These are phyloP conservation scores for Daldinia decipiens DNA, from an alignment of 495 filamentous ascomycete genomes.

Conservation along the genomic window DNA sequence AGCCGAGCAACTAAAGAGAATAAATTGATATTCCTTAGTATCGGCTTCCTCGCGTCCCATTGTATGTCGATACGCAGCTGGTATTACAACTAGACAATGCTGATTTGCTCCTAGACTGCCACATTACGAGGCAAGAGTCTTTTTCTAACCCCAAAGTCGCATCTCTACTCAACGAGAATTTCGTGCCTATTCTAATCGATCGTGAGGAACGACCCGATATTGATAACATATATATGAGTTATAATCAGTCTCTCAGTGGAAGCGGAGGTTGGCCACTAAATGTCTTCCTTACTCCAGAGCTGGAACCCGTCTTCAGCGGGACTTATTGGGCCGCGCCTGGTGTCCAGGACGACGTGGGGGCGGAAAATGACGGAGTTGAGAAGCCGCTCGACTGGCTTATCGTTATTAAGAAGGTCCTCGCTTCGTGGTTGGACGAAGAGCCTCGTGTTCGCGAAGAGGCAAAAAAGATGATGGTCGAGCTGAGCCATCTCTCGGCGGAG, in stretches of 20 bases:
- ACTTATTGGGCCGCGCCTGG: slow-evolving; percentile 94
- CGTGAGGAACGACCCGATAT: slow-evolving; percentile 95
- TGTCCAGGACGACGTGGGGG: slow-evolving; percentile 61
- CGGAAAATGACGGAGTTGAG: slow-evolving; percentile 38
- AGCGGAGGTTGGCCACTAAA: slow-evolving; percentile 97
- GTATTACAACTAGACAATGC: not conserved
- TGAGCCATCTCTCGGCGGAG: slow-evolving; percentile 88
- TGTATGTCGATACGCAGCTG: slow-evolving; percentile 63
- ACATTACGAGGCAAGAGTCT: slow-evolving; percentile 93
- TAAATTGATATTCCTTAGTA: slow-evolving; percentile 90
- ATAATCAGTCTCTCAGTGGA: slow-evolving; percentile 91
- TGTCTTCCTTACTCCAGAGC: slow-evolving; percentile 91
- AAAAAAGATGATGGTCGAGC: slow-evolving; percentile 79
- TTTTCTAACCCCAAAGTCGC: slow-evolving; percentile 87
- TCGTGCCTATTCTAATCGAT: slow-evolving; percentile 94
- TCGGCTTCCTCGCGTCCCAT: slow-evolving; percentile 96
- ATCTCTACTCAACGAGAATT: slow-evolving; percentile 81
- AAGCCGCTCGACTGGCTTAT: slow-evolving; percentile 61
- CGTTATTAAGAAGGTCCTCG: slow-evolving; percentile 81
- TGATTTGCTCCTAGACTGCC: slow-evolving; percentile 70
- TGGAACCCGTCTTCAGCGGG: slow-evolving; percentile 94
- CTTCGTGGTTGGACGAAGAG: slow-evolving; percentile 88
- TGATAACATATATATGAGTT: slow-evolving; percentile 98
- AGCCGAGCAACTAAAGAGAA: slow-evolving; percentile 80
- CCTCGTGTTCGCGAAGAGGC: slow-evolving; percentile 81